Conservation (phyloP, 1,139 yeast genomes). For the Suhomyces kunorum region DNA sequence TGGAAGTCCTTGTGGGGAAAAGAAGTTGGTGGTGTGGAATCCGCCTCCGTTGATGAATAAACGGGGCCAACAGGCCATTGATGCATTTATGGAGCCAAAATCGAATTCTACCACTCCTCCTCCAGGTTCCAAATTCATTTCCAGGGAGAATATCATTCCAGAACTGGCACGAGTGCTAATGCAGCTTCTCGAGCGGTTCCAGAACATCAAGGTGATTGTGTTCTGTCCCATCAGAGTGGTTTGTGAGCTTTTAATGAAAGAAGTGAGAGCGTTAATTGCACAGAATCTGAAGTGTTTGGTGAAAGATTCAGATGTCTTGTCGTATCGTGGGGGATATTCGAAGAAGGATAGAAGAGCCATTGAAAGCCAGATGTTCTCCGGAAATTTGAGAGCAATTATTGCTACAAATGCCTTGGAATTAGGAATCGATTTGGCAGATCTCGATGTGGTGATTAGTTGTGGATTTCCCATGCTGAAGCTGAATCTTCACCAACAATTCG, state of each 20-base stretch:
- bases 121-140: constrained; percentile 26
- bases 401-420: constrained; percentile 95
- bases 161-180: constrained; percentile 78
- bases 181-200: constrained; percentile 59
- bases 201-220: constrained; percentile 66
- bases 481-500: constrained; percentile 92
- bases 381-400: constrained; percentile 78
- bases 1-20: constrained; percentile 86
- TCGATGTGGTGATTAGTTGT: constrained; percentile 88
- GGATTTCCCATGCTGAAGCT: constrained; percentile 90
- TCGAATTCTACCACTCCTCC: not conserved
- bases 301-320: constrained; percentile 63
- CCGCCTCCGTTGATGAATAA: constrained; percentile 69
- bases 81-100: not conserved
- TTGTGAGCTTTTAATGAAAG: constrained; percentile 86
- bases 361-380: constrained; percentile 87
- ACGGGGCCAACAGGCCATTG: constrained; percentile 35
- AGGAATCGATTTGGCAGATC: constrained; percentile 90
- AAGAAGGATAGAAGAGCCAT: constrained; percentile 81
- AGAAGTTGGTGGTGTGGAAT: constrained; percentile 78
- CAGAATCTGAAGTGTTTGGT: constrained; percentile 42
- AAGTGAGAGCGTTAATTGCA: constrained; percentile 51
- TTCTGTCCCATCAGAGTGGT: constrained; percentile 85
- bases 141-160: constrained; percentile 66
- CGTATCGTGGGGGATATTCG: constrained; percentile 94